Evolutionary conservation across 2,329 filamentous ascomycete species (phyloP).

Genomic region (Fusarium mangiferae): DNA sequence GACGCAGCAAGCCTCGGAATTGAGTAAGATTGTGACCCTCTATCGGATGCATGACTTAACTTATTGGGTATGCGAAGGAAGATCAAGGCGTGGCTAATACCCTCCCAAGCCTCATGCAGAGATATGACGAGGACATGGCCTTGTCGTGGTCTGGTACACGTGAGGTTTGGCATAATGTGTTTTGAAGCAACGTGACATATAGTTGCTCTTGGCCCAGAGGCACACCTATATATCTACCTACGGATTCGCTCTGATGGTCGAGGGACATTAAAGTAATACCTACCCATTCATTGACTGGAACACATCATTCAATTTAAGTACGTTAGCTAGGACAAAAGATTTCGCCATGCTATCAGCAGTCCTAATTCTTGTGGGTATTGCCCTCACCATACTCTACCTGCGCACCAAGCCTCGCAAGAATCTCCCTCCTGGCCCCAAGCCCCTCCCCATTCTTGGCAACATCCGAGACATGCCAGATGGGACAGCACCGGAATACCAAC

Average conservation of each 20-base stretch:
- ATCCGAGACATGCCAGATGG: constrained; percentile 56
- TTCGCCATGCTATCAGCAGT: neutral
- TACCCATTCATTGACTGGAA: rapidly evolving
- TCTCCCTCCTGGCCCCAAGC: constrained; percentile 59
- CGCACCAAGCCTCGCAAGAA: neutral
- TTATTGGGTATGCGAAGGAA: neutral
- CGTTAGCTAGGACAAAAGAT: rapidly evolving
- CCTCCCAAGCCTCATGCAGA: neutral
- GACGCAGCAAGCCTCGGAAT: too few relatives aligned
- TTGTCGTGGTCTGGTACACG: rapidly evolving
- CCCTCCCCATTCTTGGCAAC: constrained; percentile 60
- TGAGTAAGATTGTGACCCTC: neutral
- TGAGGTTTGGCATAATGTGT: rapidly evolving
- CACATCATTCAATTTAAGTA: rapidly evolving
- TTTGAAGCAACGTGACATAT: neutral
- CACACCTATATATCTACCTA: too few relatives aligned
- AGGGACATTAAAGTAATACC: neutral
- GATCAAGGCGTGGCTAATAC: neutral
- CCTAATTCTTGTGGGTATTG: rapidly evolving
- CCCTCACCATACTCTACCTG: neutral
- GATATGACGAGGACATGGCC: rapidly evolving
- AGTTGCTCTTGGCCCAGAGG: too few relatives aligned
- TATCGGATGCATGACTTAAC: neutral
- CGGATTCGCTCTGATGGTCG: too few relatives aligned
- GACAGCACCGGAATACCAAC: constrained; percentile 47